Evolutionary conservation across 345 rosid genomes (phyloP).

Genomic region (Clarkia xantiana): DNA sequence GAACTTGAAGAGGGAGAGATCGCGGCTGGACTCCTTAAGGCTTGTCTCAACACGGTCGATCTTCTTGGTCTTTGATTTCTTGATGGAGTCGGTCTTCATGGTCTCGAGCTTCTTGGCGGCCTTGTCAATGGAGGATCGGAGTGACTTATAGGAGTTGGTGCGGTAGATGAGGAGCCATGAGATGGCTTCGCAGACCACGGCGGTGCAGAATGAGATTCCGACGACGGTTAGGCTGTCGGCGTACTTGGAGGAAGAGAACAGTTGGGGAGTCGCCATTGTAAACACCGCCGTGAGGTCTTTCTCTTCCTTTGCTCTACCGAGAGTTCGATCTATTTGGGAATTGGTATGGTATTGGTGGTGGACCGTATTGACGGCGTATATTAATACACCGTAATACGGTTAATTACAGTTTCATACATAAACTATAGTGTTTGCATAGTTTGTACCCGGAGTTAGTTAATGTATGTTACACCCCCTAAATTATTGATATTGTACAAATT

Average conservation of each 20-base stretch:
- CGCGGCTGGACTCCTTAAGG: constrained; percentile 85
- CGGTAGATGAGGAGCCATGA: constrained; percentile 96
- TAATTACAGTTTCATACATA: too few species aligned
- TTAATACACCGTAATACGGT: too few species aligned
- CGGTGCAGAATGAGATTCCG: constrained; percentile 85
- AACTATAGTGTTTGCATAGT: too few species aligned
- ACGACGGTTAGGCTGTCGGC: constrained; percentile 80
- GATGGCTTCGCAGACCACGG: constrained; percentile 82
- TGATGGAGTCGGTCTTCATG: constrained; percentile 61
- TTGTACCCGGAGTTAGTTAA: too few species aligned
- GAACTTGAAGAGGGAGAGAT: constrained; percentile 94
- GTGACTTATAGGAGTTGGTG: constrained; percentile 80
- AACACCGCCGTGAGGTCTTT: neutral
- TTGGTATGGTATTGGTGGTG: too few species aligned
- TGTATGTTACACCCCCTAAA: too few species aligned
- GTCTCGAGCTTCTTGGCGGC: constrained; percentile 93
- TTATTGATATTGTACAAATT: too few species aligned
- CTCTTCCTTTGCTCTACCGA: neutral
- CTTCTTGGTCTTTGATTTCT: constrained; percentile 85
- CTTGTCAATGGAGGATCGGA: constrained; percentile 84
- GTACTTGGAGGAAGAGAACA: constrained; percentile 53
- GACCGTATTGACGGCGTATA: too few species aligned
- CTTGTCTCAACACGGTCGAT: constrained; percentile 93
- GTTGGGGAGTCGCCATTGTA: constrained; percentile 18
- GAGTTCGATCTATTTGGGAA: constrained; percentile 1